Conservation (phyloP, 2,329 filamentous ascomycete species). For the Penicillium fuscoglaucum region DNA sequence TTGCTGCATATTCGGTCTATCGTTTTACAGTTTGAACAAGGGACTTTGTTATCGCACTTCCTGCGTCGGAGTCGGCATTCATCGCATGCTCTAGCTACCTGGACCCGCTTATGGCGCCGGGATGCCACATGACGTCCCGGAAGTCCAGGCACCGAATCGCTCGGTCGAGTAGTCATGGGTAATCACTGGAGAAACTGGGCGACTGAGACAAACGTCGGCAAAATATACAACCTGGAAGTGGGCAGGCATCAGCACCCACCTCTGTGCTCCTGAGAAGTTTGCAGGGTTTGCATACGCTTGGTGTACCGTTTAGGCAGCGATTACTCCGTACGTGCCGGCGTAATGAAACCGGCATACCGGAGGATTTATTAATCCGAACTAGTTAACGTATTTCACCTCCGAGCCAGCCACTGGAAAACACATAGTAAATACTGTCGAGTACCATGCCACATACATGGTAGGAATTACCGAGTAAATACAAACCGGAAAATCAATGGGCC, state of each 20-base stretch:
- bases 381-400: no score
- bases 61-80: slow-evolving; percentile 3
- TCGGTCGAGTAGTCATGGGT: not conserved
- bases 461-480: no score
- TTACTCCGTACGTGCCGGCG: no score
- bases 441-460: no score
- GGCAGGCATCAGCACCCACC: not conserved
- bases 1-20: not conserved
- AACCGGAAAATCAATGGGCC: no score
- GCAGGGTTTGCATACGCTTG: not conserved
- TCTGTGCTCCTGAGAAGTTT: not conserved
- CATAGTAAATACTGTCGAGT: no score
- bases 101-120: slow-evolving; percentile 3
- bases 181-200: not conserved
- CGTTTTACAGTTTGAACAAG: not conserved
- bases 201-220: not conserved
- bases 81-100: slow-evolving; percentile 5
- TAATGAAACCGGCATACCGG: no score
- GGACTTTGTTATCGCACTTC: not conserved
- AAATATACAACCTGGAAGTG: not conserved
- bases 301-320: not conserved
- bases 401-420: no score
- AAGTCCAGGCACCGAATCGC: not conserved
- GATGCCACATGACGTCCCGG: not conserved
- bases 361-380: no score